These are phyloP conservation scores for Misopates orontium DNA, from an alignment of 257 asterid species.

Conservation along the genomic window DNA sequence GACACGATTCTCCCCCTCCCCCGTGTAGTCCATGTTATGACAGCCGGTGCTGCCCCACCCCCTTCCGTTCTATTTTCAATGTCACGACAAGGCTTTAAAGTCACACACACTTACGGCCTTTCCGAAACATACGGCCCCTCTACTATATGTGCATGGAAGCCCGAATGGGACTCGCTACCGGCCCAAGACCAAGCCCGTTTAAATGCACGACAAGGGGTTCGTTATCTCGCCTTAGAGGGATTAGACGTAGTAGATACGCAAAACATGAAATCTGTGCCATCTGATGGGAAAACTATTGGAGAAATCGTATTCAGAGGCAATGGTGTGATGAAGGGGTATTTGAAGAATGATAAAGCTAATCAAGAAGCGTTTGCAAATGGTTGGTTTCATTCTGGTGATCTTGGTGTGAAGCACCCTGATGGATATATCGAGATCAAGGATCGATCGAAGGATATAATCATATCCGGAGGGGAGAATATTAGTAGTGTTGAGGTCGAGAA, in stretches of 20 bases:
- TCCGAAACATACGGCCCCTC: constrained; percentile 27
- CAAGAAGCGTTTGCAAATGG: constrained; percentile 25
- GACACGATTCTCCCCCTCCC: neutral
- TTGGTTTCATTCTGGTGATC: constrained; percentile 27
- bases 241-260: constrained; percentile 21
- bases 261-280: constrained; percentile 25
- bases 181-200: constrained; percentile 3
- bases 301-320: constrained; percentile 28
- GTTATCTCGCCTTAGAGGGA: constrained; percentile 26
- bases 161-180: constrained; percentile 25
- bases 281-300: constrained; percentile 24
- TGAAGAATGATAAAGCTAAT: constrained; percentile 20
- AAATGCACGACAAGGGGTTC: constrained; percentile 28
- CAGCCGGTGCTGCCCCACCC: constrained; percentile 28
- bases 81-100: constrained; percentile 21
- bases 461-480: constrained; percentile 27
- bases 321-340: constrained; percentile 26
- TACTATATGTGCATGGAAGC: constrained; percentile 24
- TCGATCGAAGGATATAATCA: constrained; percentile 25
- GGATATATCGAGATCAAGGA: constrained; percentile 28
- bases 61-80: constrained; percentile 21
- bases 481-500: constrained; percentile 24
- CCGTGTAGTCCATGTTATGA: constrained; percentile 21
- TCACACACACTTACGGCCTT: constrained; percentile 17
- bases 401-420: constrained; percentile 20